Base-by-base conservation (phyloP, 1,284 basidiomycete genomes). In the Sanguinoderma infundibulare region DNA sequence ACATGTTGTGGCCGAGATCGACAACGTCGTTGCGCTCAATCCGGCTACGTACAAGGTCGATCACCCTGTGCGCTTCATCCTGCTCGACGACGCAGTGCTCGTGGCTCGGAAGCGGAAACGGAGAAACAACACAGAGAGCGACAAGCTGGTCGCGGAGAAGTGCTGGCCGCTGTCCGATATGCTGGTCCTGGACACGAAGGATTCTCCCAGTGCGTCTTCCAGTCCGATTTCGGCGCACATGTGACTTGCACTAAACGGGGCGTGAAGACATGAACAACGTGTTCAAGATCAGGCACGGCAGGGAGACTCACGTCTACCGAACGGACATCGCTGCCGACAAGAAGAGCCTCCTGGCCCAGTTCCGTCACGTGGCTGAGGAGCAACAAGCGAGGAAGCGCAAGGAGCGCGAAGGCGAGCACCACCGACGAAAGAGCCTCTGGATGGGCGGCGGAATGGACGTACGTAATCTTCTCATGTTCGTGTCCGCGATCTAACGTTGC, bases 111-210 rank as follows among this genome's bases (percentile, higher is more conserved):
- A 83, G 68, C 78, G 87, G 57, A 69, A 73, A 61, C 77, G 85
- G 58, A 60, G 75, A 32, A 84, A 85, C 68, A 80, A 78, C 15
- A 78, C 74, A 0, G 83, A 76, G 56, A 79, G 75, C 22, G 76
- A 77, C 17, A 93, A 92, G 68, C 81, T 98, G 40, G 93, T 98
- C 0, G 98, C 97, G 0, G 97, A 98, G 69, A 81, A 87, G 60
- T 98, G 95, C 72, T 99, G 96, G 90, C 86, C 90, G 10, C 77
- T 98, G 64, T 91, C 88, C 67, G 97, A 99, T 73, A 94, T 98
- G 80, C 80, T 96, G 30, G 94, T 98, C 0, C 84, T 97, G 30
- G 97, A 98, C 74, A 91, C 98, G 36, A 98, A 98, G 75, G 98
- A 99, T 77, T 91, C 94, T 6, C 84, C 94, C 2, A 89, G 94